A percentile compares a stretch with the other conserved stretches of the same genome.
Conservation (phyloP, 306 rosid species). For the Malus orientalis region DNA sequence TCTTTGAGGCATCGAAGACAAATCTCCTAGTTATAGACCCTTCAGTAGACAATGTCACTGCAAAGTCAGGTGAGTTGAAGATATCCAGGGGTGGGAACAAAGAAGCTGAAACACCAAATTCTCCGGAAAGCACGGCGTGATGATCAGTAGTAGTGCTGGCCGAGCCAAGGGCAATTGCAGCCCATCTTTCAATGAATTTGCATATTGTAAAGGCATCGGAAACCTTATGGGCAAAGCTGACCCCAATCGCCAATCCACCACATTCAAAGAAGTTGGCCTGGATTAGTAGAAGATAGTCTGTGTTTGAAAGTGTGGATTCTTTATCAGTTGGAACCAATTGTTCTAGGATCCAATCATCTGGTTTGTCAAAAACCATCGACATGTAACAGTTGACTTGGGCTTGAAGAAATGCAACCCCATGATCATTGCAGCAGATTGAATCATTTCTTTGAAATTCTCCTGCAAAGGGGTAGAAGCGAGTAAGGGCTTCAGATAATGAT, state of each 20-base stretch:
- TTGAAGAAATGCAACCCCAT: constrained; percentile 11
- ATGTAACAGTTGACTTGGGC: constrained; percentile 6
- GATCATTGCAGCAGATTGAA: constrained; percentile 4
- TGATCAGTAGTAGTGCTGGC: background rate
- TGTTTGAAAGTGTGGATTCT: background rate
- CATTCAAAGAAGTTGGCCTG: background rate
- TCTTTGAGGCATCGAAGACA: constrained; percentile 19
- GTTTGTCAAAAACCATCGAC: background rate
- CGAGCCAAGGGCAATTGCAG: background rate
- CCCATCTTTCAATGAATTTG: background rate
- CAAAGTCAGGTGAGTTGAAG: background rate
- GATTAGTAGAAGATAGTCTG: background rate
- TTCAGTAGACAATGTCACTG: background rate
- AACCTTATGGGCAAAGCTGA: background rate
- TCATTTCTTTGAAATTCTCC: background rate
- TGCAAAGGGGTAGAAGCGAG: constrained; percentile 6
- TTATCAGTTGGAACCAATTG: constrained; percentile 1
- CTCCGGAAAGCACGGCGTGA: background rate
- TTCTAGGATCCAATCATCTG: background rate
- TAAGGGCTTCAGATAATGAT: constrained; percentile 4
- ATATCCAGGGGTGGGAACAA: background rate
- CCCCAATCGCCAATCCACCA: background rate
- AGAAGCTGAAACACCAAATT: background rate
- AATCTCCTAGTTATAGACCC: constrained; percentile 24
- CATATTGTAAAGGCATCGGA: background rate